Conservation (phyloP, 2,329 filamentous ascomycete species). For the Clarireedia sp. region DNA sequence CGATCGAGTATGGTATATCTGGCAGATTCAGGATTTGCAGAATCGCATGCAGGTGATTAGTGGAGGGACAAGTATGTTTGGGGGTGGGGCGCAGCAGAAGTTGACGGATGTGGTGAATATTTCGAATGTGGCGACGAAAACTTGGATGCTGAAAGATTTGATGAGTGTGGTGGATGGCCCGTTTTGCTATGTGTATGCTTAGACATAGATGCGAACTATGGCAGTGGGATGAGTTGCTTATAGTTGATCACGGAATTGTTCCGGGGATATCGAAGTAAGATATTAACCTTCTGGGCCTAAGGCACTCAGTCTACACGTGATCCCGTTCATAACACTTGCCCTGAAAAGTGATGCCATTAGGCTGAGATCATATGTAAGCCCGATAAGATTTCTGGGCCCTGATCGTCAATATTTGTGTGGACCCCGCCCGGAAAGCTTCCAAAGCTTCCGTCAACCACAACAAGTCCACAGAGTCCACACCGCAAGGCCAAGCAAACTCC, state of each 20-base stretch:
- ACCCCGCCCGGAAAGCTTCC: background rate
- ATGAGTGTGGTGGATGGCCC: conserved; percentile 36
- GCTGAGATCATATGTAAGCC: too few relatives aligned
- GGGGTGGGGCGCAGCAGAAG: conserved; percentile 11
- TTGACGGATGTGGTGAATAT: conserved; percentile 12
- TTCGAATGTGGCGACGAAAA: background rate
- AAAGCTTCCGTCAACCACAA: too few relatives aligned
- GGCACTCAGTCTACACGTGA: too few relatives aligned
- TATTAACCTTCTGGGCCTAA: too few relatives aligned
- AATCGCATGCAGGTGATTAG: conserved; percentile 15
- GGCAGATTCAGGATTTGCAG: conserved; percentile 36
- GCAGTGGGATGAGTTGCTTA: too few relatives aligned
- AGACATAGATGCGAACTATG: background rate
- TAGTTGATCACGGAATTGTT: too few relatives aligned
- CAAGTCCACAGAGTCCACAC: background rate
- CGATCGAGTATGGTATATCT: conserved; percentile 39
- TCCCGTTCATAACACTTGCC: too few relatives aligned
- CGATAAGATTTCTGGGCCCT: too few relatives aligned
- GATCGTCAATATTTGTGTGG: background rate
- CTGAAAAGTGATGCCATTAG: too few relatives aligned
- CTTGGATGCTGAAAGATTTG: conserved; percentile 11
- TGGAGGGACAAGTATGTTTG: conserved; percentile 15
- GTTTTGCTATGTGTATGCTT: conserved; percentile 39
- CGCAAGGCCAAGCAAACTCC: background rate
- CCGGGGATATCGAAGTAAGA: too few relatives aligned